Evolutionary conservation across 78 protist species (phyloP).

Genomic region (Chrysochromulina tobinii): DNA sequence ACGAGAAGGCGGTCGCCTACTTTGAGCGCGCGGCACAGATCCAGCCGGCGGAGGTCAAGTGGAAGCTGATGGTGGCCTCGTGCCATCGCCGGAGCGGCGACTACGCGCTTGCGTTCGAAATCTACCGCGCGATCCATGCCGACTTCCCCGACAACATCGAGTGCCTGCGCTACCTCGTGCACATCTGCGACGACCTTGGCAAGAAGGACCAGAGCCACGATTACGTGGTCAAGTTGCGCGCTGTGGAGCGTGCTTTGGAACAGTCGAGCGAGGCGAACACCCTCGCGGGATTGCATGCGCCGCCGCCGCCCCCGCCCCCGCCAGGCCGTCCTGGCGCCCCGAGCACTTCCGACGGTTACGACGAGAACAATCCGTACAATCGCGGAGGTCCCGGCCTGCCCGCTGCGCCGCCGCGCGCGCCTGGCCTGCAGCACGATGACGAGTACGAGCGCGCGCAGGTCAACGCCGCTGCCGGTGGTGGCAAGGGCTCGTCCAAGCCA

Average conservation of each 20-base stretch:
- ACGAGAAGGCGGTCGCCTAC: slow-evolving; percentile 76
- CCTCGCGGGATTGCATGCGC: too few relatives aligned
- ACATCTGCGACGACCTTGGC: neutral
- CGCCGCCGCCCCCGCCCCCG: too few relatives aligned
- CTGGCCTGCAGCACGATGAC: too few relatives aligned
- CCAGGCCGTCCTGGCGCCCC: too few relatives aligned
- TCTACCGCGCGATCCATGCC: slow-evolving; percentile 48
- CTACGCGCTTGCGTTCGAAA: slow-evolving; percentile 50
- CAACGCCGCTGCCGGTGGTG: neutral
- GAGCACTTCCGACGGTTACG: neutral
- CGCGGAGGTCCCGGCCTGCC: too few relatives aligned
- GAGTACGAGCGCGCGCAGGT: neutral
- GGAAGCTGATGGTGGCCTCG: slow-evolving; percentile 79
- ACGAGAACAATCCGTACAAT: neutral
- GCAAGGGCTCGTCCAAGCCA: neutral
- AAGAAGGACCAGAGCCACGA: slow-evolving; percentile 22
- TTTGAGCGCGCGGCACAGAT: slow-evolving; percentile 74
- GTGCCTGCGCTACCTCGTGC: slow-evolving; percentile 50
- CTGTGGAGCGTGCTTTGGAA: neutral
- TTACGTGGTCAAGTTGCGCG: slow-evolving; percentile 8
- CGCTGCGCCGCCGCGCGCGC: too few relatives aligned
- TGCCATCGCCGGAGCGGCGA: slow-evolving; percentile 62
- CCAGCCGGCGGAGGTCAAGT: slow-evolving; percentile 76
- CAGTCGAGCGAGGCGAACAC: neutral
- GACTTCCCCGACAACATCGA: slow-evolving; percentile 66